These are phyloP conservation scores for Salvia splendens DNA, from an alignment of 257 asterid species.

Conservation along the genomic window DNA sequence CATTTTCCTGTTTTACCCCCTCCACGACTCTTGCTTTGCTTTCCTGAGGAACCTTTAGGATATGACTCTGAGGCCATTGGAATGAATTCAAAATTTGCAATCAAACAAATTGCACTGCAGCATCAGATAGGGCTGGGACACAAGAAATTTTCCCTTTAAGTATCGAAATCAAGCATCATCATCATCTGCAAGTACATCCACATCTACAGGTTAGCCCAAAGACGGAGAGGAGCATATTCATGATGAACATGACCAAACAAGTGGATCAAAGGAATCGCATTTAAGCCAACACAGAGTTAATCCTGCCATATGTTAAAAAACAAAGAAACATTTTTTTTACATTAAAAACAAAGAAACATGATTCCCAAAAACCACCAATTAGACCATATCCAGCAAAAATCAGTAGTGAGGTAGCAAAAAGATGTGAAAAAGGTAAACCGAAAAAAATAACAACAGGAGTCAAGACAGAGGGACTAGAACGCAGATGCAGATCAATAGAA, in stretches of 20 bases:
- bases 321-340: conserved; percentile 3
- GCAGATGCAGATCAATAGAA: conserved; percentile 33
- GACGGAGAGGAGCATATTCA: not conserved
- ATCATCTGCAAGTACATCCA: conserved; percentile 50
- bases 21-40: conserved; percentile 42
- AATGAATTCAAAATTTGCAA: conserved; percentile 24
- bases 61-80: conserved; percentile 57
- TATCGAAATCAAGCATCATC: conserved; percentile 31
- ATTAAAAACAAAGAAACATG: conserved; percentile 17
- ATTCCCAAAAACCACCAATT: conserved; percentile 20
- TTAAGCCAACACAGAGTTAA: conserved; percentile 11
- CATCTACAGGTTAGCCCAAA: conserved; percentile 37
- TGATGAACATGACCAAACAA: conserved; percentile 13
- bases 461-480: not conserved
- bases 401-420: conserved; percentile 11
- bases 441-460: not conserved
- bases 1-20: conserved; percentile 41
- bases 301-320: not conserved
- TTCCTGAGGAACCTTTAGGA: conserved; percentile 42
- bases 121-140: conserved; percentile 30
- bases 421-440: conserved; percentile 23
- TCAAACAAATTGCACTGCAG: conserved; percentile 22
- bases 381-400: conserved; percentile 33
- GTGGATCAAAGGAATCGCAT: conserved; percentile 11
- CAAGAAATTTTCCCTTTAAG: conserved; percentile 20